phyloP scores from a whole-genome alignment of 225 moss, liverwort and hornwort genomes.

The Pseudoscleropodium purum region DNA sequence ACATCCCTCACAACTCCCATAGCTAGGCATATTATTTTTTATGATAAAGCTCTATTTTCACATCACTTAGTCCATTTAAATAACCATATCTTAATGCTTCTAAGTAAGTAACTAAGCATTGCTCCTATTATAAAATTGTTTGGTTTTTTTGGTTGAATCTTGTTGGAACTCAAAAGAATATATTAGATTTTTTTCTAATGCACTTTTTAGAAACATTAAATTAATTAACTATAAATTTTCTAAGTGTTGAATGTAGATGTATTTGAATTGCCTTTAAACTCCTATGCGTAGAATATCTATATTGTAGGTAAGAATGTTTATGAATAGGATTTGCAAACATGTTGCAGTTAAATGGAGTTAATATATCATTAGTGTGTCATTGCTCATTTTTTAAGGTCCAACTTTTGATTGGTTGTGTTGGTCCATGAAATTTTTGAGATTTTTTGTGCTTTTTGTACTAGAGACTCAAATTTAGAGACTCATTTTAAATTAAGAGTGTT shows the following conservation, averaged over 20 bases:
- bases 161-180: neutral
- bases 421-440: neutral
- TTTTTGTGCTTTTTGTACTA: neutral
- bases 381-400: neutral
- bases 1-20: rapidly evolving
- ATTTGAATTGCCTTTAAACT: neutral
- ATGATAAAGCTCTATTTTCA: neutral
- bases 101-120: neutral
- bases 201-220: neutral
- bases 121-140: neutral
- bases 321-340: neutral
- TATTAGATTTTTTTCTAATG: neutral
- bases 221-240: neutral
- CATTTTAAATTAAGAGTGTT: neutral
- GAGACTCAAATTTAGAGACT: neutral
- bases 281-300: no score
- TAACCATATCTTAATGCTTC: neutral
- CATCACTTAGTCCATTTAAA: no score
- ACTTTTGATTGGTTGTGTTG: neutral
- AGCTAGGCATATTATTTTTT: neutral
- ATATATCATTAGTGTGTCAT: neutral
- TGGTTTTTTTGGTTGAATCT: neutral
- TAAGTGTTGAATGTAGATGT: neutral
- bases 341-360: neutral
- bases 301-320: neutral